Base-by-base conservation (phyloP, 2,329 filamentous ascomycete species). In the Teratosphaeria zuluensis region DNA sequence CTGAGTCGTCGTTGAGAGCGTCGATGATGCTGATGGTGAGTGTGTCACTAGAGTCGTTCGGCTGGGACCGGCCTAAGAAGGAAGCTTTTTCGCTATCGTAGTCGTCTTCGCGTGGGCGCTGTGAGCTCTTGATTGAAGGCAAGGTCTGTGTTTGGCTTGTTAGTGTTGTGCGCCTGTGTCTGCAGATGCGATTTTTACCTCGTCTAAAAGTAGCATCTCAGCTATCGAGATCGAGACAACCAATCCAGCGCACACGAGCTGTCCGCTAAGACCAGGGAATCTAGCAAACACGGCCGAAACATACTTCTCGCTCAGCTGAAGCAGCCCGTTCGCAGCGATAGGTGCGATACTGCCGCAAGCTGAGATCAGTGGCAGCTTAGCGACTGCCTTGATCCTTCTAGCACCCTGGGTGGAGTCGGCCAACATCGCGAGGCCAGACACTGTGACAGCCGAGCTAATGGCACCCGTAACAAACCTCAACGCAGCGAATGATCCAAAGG, bases 361-460 rank as follows among this genome's bases (percentile, higher is more conserved):
- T 32, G 75, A 73, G 58, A 78, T 71, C 12, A 78, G 63, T n/a
- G 77, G 77, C 2, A 79, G 65, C 19, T 73, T 66, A 3, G 76
- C 73, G 30, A 78, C 74, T 51, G 75, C 74, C 62, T 67, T 73
- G 7, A 72, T 72, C 58, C 76, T 71, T 16, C 58, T 58, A 5
- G 31, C 56, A 1, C 59, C 65, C 51, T 64, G 65, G 16, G 63
- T 64, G 6, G 59, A 56, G 59, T 79, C 77, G 16, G 76, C 76
- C 56, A 79, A 70, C 77, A 79, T 78, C 1, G 76, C 75, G 58
- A 78, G 67, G 3, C 70, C 74, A 4, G 76, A 74, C 32, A 77
- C 75, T n/a, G 74, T 70, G 9, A 76, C 72, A 0, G 76, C 74
- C 8, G 76, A 76, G 61, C 75, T 75, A 56, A 75, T 72, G 55